These are phyloP conservation scores for Phycomyces nitens DNA, from an alignment of 192 early-diverging fungal genomes.

Conservation along the genomic window DNA sequence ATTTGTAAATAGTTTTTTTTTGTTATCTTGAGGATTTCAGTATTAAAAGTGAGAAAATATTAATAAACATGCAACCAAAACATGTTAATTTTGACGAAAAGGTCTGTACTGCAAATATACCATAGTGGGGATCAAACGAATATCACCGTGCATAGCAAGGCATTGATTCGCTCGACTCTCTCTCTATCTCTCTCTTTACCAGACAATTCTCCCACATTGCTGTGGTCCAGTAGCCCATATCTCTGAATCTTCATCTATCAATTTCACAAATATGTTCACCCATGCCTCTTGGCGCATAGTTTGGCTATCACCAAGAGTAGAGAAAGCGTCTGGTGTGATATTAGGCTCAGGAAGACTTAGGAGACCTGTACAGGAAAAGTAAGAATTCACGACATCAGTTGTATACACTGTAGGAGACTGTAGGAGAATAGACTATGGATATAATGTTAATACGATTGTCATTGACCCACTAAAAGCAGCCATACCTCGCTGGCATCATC, in stretches of 20 bases:
- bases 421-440: slow-evolving; percentile 12
- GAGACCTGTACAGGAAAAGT: slow-evolving; percentile 22
- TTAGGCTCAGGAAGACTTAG: slow-evolving; percentile 10
- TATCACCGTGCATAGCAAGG: too few species aligned
- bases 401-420: slow-evolving; percentile 19
- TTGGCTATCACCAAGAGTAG: neutral
- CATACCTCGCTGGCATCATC: slow-evolving; percentile 9
- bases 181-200: too few species aligned
- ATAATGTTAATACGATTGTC: neutral
- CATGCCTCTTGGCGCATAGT: slow-evolving; percentile 3
- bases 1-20: too few species aligned
- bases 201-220: slow-evolving; percentile 11
- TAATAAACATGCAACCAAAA: too few species aligned
- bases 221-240: slow-evolving; percentile 23
- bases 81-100: too few species aligned
- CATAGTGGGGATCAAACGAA: too few species aligned
- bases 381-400: slow-evolving; percentile 16
- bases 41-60: neutral
- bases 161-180: neutral
- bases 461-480: neutral
- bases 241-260: slow-evolving; percentile 20
- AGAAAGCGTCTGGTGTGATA: neutral
- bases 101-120: too few species aligned
- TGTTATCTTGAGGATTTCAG: too few species aligned
- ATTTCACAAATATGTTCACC: slow-evolving; percentile 23